Conservation (phyloP, 176 grass and related monocot species). For the Canna indica region DNA sequence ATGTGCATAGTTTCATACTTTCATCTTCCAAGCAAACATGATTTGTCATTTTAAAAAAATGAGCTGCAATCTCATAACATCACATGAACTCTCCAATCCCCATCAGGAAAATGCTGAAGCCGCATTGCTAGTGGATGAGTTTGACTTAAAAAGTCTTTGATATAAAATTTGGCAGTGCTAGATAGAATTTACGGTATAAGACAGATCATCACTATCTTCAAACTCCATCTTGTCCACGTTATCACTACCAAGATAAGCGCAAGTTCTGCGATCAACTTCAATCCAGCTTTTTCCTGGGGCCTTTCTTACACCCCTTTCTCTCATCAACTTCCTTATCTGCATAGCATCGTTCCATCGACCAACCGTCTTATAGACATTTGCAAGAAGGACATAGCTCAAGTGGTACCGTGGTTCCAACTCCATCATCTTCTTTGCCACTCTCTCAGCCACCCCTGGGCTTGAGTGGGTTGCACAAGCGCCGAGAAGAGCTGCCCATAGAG, state of each 20-base stretch:
- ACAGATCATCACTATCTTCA: conserved; percentile 3
- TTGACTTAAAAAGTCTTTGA: not conserved
- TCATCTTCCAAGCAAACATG: no score
- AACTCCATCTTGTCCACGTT: conserved; percentile 8
- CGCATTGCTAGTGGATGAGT: no score
- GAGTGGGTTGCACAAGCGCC: conserved; percentile 58
- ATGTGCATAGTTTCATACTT: no score
- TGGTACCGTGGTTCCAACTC: conserved; percentile 56
- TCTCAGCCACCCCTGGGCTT: conserved; percentile 45
- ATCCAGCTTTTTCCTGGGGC: conserved; percentile 55
- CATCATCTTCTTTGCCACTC: conserved; percentile 78
- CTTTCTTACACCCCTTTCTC: conserved; percentile 50
- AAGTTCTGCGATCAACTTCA: conserved; percentile 33
- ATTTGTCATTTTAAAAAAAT: no score
- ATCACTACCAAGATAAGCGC: not conserved
- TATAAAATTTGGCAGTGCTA: not conserved
- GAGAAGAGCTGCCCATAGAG: conserved; percentile 63
- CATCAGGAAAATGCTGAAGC: no score
- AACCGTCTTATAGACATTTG: conserved; percentile 73
- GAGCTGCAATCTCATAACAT: no score
- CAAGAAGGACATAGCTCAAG: conserved; percentile 79
- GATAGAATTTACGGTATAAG: not conserved
- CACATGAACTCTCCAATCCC: no score
- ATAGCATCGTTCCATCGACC: conserved; percentile 63
- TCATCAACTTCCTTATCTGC: conserved; percentile 62